phyloP scores from a whole-genome alignment of 306 rosid genomes.

The Trifolium subterraneum region DNA sequence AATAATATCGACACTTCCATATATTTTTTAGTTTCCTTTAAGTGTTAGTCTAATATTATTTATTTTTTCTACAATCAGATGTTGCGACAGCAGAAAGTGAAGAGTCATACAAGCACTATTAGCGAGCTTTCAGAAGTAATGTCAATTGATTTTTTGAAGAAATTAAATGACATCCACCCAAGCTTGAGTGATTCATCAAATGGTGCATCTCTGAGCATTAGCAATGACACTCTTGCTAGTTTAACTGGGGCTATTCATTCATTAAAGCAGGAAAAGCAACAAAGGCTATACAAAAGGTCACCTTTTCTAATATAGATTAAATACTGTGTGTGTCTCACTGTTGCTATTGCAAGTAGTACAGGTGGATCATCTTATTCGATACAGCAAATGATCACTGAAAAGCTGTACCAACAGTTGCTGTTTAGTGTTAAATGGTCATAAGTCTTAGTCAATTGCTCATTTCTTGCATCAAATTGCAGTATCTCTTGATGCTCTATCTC shows the following conservation, averaged over 20 bases:
- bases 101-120: slow-evolving; percentile 55
- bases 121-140: slow-evolving; percentile 70
- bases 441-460: slow-evolving; percentile 13
- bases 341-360: background rate
- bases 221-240: slow-evolving; percentile 84
- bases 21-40: background rate
- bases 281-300: slow-evolving; percentile 83
- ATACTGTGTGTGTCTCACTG: slow-evolving; percentile 13
- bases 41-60: slow-evolving; percentile 23
- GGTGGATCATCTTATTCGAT: slow-evolving; percentile 19
- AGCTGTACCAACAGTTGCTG: slow-evolving; percentile 9
- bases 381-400: slow-evolving; percentile 24
- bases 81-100: slow-evolving; percentile 75
- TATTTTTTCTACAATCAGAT: slow-evolving; percentile 52
- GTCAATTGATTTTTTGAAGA: slow-evolving; percentile 69
- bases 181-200: slow-evolving; percentile 64
- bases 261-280: slow-evolving; percentile 70
- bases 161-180: slow-evolving; percentile 70
- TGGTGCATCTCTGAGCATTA: slow-evolving; percentile 61
- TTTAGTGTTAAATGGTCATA: slow-evolving; percentile 23
- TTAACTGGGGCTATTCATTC: slow-evolving; percentile 67
- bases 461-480: slow-evolving; percentile 12
- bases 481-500: background rate
- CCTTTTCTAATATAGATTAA: slow-evolving; percentile 32
- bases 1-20: slow-evolving; percentile 2